Evolutionary conservation across 768 basidiomycete genomes (phyloP).

Genomic region (Baorangia bicolor): DNA sequence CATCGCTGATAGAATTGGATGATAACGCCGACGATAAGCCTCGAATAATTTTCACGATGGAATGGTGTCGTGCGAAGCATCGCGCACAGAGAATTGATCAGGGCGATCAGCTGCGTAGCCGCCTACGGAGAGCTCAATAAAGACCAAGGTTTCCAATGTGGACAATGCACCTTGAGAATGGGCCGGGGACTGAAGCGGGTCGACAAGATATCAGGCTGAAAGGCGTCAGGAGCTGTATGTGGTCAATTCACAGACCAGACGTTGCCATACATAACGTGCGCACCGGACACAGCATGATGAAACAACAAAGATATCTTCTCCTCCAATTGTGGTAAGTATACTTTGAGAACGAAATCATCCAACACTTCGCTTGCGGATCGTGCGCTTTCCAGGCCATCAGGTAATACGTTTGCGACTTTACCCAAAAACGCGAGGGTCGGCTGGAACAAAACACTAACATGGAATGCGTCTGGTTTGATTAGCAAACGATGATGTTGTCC

Average conservation of each 20-base stretch:
- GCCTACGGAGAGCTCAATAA: slow-evolving; percentile 49
- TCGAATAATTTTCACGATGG: slow-evolving; percentile 90
- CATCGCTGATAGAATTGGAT: slow-evolving; percentile 97
- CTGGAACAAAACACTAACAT: slow-evolving; percentile 91
- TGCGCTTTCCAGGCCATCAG: slow-evolving; percentile 65
- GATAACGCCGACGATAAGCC: slow-evolving; percentile 90
- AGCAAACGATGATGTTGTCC: slow-evolving; percentile 84
- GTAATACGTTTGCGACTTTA: slow-evolving; percentile 67
- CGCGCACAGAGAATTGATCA: slow-evolving; percentile 87
- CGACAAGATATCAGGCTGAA: slow-evolving; percentile 76
- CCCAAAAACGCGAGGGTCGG: slow-evolving; percentile 87
- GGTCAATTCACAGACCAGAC: not conserved
- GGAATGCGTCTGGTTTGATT: slow-evolving; percentile 90
- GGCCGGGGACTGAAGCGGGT: slow-evolving; percentile 65
- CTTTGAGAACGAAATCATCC: slow-evolving; percentile 90
- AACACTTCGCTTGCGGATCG: slow-evolving; percentile 69
- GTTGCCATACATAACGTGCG: slow-evolving; percentile 10
- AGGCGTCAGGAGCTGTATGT: slow-evolving; percentile 73
- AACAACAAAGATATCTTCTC: slow-evolving; percentile 89
- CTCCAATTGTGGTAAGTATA: slow-evolving; percentile 92
- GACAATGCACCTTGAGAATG: slow-evolving; percentile 63
- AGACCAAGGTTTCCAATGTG: not conserved
- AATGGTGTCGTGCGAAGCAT: slow-evolving; percentile 93
- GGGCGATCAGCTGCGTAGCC: slow-evolving; percentile 77
- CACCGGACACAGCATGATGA: slow-evolving; percentile 81